Evolutionary conservation across 768 basidiomycete genomes (phyloP).

Genomic region (Boletus edulis): DNA sequence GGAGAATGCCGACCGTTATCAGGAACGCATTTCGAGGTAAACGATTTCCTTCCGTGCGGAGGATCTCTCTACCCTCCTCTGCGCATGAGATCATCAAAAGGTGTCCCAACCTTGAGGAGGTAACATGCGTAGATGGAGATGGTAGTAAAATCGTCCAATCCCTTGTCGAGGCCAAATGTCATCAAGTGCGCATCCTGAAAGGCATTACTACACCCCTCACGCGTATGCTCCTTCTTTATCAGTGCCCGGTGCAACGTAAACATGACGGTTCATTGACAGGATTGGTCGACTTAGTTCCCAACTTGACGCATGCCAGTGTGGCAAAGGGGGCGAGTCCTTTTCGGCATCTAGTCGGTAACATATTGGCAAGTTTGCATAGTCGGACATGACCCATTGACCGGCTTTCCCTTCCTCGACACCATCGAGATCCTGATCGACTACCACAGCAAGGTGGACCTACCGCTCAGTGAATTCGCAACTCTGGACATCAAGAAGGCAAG

Average conservation of each 20-base stretch:
- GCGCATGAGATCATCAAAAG: conserved; percentile 8
- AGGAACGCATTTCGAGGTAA: conserved; percentile 2
- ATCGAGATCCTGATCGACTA: background rate
- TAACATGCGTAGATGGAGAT: conserved; percentile 4
- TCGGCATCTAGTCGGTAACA: background rate
- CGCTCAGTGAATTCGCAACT: no score
- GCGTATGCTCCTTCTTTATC: background rate
- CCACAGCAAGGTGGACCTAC: no score
- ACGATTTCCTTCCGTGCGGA: conserved; percentile 8
- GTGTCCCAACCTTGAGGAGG: conserved; percentile 10
- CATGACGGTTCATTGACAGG: background rate
- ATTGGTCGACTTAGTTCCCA: conserved; percentile 6
- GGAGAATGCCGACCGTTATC: background rate
- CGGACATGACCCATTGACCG: background rate
- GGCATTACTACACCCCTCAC: background rate
- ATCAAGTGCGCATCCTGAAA: background rate
- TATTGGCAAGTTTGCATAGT: background rate
- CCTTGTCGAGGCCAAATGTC: no score
- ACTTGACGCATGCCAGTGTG: conserved; percentile 3
- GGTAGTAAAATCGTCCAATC: background rate
- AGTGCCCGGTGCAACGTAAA: background rate
- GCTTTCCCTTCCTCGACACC: background rate
- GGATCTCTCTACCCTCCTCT: background rate
- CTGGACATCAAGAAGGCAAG: no score
- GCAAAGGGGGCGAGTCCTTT: background rate